phyloP scores from a whole-genome alignment of 257 asterid genomes.

The Scutellaria minor region DNA sequence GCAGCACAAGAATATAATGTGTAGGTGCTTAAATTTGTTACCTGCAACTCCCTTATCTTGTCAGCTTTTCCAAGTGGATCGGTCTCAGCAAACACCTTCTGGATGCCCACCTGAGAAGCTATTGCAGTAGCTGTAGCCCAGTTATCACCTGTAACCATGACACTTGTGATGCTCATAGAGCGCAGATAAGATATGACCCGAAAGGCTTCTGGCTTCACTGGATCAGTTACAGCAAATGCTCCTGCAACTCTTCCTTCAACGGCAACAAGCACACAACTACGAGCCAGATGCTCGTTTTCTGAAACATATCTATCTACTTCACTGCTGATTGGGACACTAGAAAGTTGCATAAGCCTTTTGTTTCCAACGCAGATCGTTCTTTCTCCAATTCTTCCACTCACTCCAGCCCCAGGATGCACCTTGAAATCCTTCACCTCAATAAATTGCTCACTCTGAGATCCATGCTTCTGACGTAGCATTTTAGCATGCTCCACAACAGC shows the following conservation, averaged over 20 bases:
- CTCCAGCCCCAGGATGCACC: constrained; percentile 94
- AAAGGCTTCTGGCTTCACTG: constrained; percentile 89
- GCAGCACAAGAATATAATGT: constrained; percentile 18
- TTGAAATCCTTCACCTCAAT: constrained; percentile 79
- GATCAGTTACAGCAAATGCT: constrained; percentile 91
- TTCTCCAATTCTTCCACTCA: constrained; percentile 78
- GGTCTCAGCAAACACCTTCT: constrained; percentile 86
- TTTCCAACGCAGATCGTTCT: constrained; percentile 76
- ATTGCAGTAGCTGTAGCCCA: constrained; percentile 96
- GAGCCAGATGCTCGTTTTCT: constrained; percentile 81
- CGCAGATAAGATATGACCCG: constrained; percentile 71
- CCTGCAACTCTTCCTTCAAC: constrained; percentile 78
- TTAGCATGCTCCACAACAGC: constrained; percentile 90
- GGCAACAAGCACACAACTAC: constrained; percentile 86
- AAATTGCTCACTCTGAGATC: constrained; percentile 48
- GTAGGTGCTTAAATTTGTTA: constrained; percentile 31
- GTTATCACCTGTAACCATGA: constrained; percentile 98
- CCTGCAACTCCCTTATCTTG: constrained; percentile 94
- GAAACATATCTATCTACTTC: constrained; percentile 69
- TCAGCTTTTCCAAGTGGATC: constrained; percentile 97
- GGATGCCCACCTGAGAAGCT: constrained; percentile 84
- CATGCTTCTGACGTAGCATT: constrained; percentile 51
- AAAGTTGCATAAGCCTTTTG: constrained; percentile 75
- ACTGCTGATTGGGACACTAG: constrained; percentile 54
- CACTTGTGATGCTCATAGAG: constrained; percentile 77